Evolutionary conservation across 2,329 filamentous ascomycete genomes (phyloP).

Genomic region (Epichloe coenophiala): DNA sequence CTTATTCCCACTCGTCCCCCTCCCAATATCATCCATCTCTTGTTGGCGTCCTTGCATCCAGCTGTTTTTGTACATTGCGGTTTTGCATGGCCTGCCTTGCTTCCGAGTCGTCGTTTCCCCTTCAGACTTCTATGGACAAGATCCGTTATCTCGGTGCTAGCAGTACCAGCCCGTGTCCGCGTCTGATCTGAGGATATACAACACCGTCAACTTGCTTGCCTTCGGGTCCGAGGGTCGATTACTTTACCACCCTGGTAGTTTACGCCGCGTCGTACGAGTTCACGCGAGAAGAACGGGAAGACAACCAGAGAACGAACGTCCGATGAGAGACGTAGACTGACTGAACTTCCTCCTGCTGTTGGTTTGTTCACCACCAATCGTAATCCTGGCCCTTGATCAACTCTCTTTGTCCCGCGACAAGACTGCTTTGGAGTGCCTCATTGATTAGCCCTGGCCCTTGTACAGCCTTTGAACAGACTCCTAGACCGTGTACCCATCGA

Average conservation of each 20-base stretch:
- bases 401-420: background rate
- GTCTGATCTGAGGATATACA: background rate
- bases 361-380: background rate
- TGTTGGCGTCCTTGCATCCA: background rate
- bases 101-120: background rate
- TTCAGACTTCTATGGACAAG: background rate
- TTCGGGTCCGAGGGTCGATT: background rate
- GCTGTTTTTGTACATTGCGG: background rate
- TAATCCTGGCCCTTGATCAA: background rate
- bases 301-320: background rate
- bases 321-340: slow-evolving; percentile 5
- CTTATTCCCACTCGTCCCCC: background rate
- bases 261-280: slow-evolving; percentile 2
- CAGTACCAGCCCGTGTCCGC: background rate
- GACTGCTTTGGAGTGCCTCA: background rate
- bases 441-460: background rate
- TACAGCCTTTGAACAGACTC: background rate
- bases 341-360: background rate
- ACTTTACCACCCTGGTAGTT: slow-evolving; percentile 5
- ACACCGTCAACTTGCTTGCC: background rate
- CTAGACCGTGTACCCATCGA: background rate
- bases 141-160: background rate
- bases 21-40: background rate
- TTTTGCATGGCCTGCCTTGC: background rate
- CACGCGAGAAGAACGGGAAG: slow-evolving; percentile 5